Evolutionary conservation across 2,329 filamentous ascomycete genomes (phyloP), one percentile per base, ranked within the genome.

Genomic region (Aspergillus niger): DNA sequence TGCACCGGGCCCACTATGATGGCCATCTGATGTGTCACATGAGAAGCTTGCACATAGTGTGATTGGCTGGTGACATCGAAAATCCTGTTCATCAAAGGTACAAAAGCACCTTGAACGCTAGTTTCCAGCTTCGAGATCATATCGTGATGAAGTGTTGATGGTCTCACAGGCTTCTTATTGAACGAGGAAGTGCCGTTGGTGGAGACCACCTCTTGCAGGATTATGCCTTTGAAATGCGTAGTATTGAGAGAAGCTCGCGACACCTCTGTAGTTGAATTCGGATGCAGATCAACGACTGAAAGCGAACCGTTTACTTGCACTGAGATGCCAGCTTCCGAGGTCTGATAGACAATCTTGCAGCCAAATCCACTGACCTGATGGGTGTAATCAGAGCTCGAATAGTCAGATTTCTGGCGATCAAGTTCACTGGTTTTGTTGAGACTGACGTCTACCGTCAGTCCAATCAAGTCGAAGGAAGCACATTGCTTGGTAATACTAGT

Each of bases 61-160:
- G 57, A 50, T 28, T 56, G 51, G 2, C 41, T 32, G 15, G 24
- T 32, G 22, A 59, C 17, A 11, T 59, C 51, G 48, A 59, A 59
- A 15, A 49, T 56, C 22, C 57, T 43, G 44, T 55, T 56, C 57
- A 59, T 51, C 36, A 59, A 36, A 8, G 57, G 57, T n/a, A 59
- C 57, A 11, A 59, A 59, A 11, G 57, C 44, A 28, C 48, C 22
- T 10, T 28, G 28, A 8, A 59, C 20, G 10, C 24, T 26, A n/a
- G 8, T 7, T 20, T 59, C 50, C 30, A 59, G 43, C 22, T 24
- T 55, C 11, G 36, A 50, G n/a, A 39, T 55, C 22, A 59, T 10
- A 20, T 44, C 30, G 8, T n/a, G 32, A 11, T 51, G 43, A 38
- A 36, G 30, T 10, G 47, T 43, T n/a, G 30, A 24, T 11, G 26